Evolutionary conservation across 768 basidiomycete species (phyloP), one percentile per base, ranked within the genome.

Genomic region (Calocera viscosa): DNA sequence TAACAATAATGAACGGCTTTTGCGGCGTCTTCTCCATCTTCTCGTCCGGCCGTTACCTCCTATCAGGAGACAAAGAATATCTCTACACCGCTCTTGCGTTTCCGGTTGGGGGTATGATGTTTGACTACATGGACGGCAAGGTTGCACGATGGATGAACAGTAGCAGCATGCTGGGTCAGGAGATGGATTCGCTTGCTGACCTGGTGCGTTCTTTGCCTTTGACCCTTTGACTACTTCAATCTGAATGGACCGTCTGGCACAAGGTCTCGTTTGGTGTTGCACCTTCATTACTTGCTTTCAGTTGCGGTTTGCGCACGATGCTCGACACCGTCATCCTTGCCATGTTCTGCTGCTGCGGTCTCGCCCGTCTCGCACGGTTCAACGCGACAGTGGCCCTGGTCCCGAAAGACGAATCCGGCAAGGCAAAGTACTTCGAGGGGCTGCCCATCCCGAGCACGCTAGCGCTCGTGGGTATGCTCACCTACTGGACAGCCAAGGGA

Each of bases 1-100:
- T 99, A 72, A 99, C 96, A 38, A 93, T 99, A 70, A 94, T 94
- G 88, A 99, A 99, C 75, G 96, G 96, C 49, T 89, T 98, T 76
- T 99, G 96, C 78, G 96, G 96, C 67, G 90, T 90, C 19, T 88
- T 95, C 72, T 97, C 94, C 30, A 84, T 99, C 74, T 94, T 98
- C 77, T 90, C 88, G 39, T 94, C 91, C 5, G 94, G 91, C 53
- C 86, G 86, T 65, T 99, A 94, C 80, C 84, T 97, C 71, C 67
- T 87, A 47, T 86, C 87, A 26, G 84, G 88, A 69, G 89, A 94
- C 74, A 82, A 83, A 69, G 84, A 85, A 72, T 86, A 88, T 77
- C 80, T 96, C 68, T 88, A 89, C 87, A 84, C 84, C 66, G 96
- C 94, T n/a, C 85, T 94, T 69, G 78, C 82, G 43, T 86, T 92